These are phyloP conservation scores for Epichloe glyceriae DNA, from an alignment of 2,329 filamentous ascomycete genomes.

Conservation along the genomic window DNA sequence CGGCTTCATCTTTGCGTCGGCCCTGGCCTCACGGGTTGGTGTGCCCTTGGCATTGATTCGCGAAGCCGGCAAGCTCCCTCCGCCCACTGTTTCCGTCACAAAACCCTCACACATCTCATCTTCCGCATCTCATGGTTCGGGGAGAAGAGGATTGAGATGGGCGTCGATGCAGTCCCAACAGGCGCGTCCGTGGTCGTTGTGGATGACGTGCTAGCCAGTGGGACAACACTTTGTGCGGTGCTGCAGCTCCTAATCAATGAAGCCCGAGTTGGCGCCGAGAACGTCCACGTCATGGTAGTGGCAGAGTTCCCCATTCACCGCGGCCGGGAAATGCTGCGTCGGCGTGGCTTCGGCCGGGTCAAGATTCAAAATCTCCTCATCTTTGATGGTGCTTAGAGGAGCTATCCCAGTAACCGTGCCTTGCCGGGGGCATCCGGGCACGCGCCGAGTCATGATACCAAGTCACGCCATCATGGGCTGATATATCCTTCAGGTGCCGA, in stretches of 20 bases:
- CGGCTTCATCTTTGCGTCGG: conserved; percentile 41
- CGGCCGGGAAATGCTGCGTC: conserved; percentile 33
- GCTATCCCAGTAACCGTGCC: too few relatives aligned
- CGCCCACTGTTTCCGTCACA: conserved; percentile 34
- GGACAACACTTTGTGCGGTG: conserved; percentile 39
- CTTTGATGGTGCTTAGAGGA: conserved; percentile 13
- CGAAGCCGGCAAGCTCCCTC: conserved; percentile 44
- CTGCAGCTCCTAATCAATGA: conserved; percentile 30
- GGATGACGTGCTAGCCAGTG: conserved; percentile 47
- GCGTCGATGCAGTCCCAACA: conserved; percentile 23
- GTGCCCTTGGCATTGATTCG: conserved; percentile 38
- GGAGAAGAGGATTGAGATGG: conserved; percentile 36
- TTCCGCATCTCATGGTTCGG: conserved; percentile 11
- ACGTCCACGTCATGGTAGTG: conserved; percentile 37
- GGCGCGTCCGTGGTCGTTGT: conserved; percentile 38
- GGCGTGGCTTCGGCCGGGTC: conserved; percentile 35
- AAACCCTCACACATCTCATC: conserved; percentile 45
- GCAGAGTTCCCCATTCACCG: conserved; percentile 44
- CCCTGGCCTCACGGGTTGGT: conserved; percentile 28
- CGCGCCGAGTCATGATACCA: too few relatives aligned
- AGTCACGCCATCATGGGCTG: too few relatives aligned
- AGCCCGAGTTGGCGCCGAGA: conserved; percentile 26
- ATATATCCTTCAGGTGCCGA: too few relatives aligned
- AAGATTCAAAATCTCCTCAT: conserved; percentile 40
- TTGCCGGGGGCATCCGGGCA: too few relatives aligned